Base-by-base conservation (phyloP, 2,329 filamentous ascomycete species). In the Penicillium sp. region DNA sequence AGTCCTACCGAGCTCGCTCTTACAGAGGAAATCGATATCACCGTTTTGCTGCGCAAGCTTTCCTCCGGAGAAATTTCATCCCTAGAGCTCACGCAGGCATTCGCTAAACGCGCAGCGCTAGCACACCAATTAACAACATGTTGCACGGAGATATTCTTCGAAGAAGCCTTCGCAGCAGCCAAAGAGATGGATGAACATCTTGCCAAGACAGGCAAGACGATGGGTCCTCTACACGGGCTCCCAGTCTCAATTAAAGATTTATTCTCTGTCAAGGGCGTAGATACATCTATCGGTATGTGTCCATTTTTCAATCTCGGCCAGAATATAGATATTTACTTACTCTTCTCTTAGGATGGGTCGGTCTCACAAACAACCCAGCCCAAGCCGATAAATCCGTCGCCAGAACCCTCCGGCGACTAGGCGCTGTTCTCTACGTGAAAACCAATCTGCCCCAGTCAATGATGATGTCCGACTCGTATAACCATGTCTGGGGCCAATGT, bases 151-250 rank as follows among this genome's bases (percentile, higher is more conserved):
- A 78, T 79, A 25, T 79, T 81, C 59, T 81, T 82, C 59, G 74
- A 79, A 15, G 69, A 76, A 5, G 82, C 82, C 0, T 50, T 84
- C 0, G 56, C 70, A 6, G 72, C 72, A 2, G 81, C 80, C 0
- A 69, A 72, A 41, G 66, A 70, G 18, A 72, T 83, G 1, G 81
- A 83, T 45, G 67, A 70, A 0, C 72, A 78, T 53, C 72, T 73
- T 18, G 62, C 65, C 1, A 60, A 70, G 18, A 68, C 75, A 43
- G 73, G 73, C 0, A 69, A 66, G 53, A 72, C 80, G 0, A 62
- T 81, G 2, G 84, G 84, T 0, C 83, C 84, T 5, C 73, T 87
- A 0, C 84, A 87, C 60, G 84, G 85, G 7, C 72, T 86, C 1
- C 84, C 84, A 2, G 73, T 86, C 23, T 83, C 72, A 2, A 60